Conservation (phyloP, 1,284 basidiomycete genomes). For the Volvariella surrecta region DNA sequence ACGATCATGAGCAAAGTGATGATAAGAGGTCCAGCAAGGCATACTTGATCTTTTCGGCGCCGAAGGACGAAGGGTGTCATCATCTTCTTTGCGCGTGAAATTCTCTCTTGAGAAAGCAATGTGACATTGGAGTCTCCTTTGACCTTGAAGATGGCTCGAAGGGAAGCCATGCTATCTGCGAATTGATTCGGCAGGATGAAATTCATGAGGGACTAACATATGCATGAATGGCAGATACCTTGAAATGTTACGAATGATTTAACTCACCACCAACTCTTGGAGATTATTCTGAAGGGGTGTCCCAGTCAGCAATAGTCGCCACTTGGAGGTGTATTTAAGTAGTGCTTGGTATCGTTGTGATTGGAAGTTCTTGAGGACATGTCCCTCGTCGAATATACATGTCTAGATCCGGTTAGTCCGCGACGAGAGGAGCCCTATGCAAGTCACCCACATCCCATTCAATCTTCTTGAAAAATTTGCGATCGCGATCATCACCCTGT, state of each 20-base stretch:
- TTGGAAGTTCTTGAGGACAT: slow-evolving; percentile 94
- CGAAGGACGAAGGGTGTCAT: slow-evolving; percentile 98
- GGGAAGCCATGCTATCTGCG: slow-evolving; percentile 61
- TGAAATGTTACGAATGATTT: neutral
- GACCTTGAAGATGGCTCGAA: slow-evolving; percentile 96
- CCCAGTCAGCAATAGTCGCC: slow-evolving; percentile 91
- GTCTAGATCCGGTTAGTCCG: slow-evolving; percentile 35
- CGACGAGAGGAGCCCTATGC: slow-evolving; percentile 1
- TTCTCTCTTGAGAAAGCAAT: slow-evolving; percentile 82
- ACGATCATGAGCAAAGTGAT: slow-evolving; percentile 4
- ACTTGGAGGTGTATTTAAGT: slow-evolving; percentile 77
- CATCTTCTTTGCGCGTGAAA: slow-evolving; percentile 96
- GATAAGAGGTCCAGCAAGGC: neutral
- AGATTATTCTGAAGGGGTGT: slow-evolving; percentile 91
- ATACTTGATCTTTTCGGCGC: slow-evolving; percentile 85
- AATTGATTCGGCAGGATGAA: slow-evolving; percentile 96
- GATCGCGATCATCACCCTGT: slow-evolving; percentile 79
- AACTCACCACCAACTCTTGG: slow-evolving; percentile 89
- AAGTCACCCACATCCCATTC: slow-evolving; percentile 76
- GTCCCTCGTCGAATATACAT: slow-evolving; percentile 93
- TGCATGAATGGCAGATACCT: slow-evolving; percentile 4
- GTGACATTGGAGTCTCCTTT: slow-evolving; percentile 83
- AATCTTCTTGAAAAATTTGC: slow-evolving; percentile 86
- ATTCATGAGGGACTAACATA: slow-evolving; percentile 83
- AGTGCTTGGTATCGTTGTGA: slow-evolving; percentile 92